Evolutionary conservation across 306 rosid genomes (phyloP), one percentile per base, ranked within the genome.

Genomic region (Mimosa bimucronata): DNA sequence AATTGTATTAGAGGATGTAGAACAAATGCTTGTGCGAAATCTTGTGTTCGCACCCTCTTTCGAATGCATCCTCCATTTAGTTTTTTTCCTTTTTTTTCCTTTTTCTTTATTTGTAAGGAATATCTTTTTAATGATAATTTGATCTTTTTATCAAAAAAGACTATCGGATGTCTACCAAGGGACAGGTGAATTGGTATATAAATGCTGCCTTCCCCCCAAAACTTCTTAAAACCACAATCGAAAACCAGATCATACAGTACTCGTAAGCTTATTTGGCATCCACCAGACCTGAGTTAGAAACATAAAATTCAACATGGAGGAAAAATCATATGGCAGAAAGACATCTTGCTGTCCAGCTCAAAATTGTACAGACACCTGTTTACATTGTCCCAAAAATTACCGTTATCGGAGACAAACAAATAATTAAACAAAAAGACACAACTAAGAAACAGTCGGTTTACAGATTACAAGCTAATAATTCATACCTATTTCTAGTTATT

Each of bases 401-500:
- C 64, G 57, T 55, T 45, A 73, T 38, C 2, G 52, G n/a, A 48
- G 18, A 82, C 4, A 65, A 65, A 40, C 69, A 64, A 62, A 64
- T 23, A 70, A 73, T 15, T 28, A 77, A 48, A 58, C 61, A 81
- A 29, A 61, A 69, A 2, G 66, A 44, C 55, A 6, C 50, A 60
- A 60, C 10, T 31, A 16, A 73, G 25, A 71, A 65, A 73, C 30
- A 66, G 77, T 79, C 78, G 61, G 61, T 55, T 74, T 64, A 65
- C 74, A 57, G 62, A 38, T 40, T 79, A 37, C 81, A 80, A 52
- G 79, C 69, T 50, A 80, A 61, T 68, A 80, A 81, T 74, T 79
- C 87, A 81, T 42, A 74, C 77, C 80, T 77, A 78, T 77, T 66
- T 81, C 71, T 78, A 80, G 75, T 81, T 84, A 87, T 84, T 89